These are phyloP conservation scores for Stenogyne calaminthoides DNA, from an alignment of 305 asterid species.

Conservation along the genomic window DNA sequence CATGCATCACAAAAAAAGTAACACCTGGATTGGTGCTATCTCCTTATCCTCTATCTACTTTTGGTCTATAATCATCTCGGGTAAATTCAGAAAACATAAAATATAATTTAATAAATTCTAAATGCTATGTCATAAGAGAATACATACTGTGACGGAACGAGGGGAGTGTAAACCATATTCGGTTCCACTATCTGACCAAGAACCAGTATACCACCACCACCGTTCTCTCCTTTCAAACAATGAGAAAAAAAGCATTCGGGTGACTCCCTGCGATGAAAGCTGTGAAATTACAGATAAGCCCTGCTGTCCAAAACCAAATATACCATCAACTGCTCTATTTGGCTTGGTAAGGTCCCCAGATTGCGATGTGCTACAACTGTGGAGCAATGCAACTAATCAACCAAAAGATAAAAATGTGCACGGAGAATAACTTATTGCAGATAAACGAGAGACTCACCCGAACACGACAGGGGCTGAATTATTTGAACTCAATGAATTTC, in stretches of 20 bases:
- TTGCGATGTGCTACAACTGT: constrained; percentile 95
- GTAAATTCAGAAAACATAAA: neutral
- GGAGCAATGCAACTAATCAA: constrained; percentile 31
- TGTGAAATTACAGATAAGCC: constrained; percentile 89
- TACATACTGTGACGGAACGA: constrained; percentile 91
- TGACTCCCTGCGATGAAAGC: constrained; percentile 81
- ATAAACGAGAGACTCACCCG: constrained; percentile 63
- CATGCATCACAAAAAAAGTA: neutral
- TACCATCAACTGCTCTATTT: constrained; percentile 95
- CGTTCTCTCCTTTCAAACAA: constrained; percentile 81
- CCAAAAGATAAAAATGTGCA: constrained; percentile 20
- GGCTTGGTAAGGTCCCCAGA: constrained; percentile 86
- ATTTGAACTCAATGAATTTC: constrained; percentile 60
- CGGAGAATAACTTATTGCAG: neutral
- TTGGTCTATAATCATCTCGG: neutral
- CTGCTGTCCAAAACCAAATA: constrained; percentile 97
- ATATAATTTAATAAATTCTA: neutral
- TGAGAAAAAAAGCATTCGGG: constrained; percentile 91
- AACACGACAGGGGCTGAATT: constrained; percentile 81
- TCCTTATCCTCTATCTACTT: neutral
- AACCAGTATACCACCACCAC: constrained; percentile 94
- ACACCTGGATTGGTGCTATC: neutral
- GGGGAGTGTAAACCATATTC: constrained; percentile 87
- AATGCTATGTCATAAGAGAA: neutral
- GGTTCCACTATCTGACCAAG: constrained; percentile 93